Conservation (phyloP, 768 basidiomycete genomes). For the Naganishia vishniacii region DNA sequence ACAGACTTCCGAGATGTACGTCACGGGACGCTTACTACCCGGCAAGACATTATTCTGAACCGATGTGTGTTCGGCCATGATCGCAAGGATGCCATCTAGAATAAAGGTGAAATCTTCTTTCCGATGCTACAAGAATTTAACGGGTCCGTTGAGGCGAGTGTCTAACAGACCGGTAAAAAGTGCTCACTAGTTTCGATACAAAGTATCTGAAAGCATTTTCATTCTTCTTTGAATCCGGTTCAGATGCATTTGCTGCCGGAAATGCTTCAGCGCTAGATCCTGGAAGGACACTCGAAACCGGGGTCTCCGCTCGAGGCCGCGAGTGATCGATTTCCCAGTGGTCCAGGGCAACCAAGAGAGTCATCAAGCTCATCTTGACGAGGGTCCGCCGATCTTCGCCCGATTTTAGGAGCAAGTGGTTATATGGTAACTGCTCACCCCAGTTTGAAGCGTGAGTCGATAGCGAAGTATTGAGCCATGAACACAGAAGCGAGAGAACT, state of each 20-base stretch:
- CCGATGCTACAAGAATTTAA: slow-evolving; percentile 77
- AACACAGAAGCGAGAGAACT: slow-evolving; percentile 87
- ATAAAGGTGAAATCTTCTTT: slow-evolving; percentile 82
- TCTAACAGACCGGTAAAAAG: slow-evolving; percentile 21
- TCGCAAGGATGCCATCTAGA: slow-evolving; percentile 60
- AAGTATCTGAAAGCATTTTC: slow-evolving; percentile 86
- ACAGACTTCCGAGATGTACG: slow-evolving; percentile 78
- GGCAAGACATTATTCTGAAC: slow-evolving; percentile 70
- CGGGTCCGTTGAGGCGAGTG: too few relatives aligned
- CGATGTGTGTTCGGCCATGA: slow-evolving; percentile 61
- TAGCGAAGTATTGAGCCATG: slow-evolving; percentile 77
- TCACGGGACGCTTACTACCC: slow-evolving; percentile 74
- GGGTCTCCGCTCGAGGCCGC: slow-evolving; percentile 3
- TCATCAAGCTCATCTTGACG: slow-evolving; percentile 69
- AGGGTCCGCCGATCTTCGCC: slow-evolving; percentile 71
- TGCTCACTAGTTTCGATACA: slow-evolving; percentile 76
- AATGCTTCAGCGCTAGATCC: slow-evolving; percentile 21
- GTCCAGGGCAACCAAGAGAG: slow-evolving; percentile 55
- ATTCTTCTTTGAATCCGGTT: slow-evolving; percentile 32
- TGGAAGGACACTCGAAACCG: background rate
- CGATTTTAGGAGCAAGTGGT: slow-evolving; percentile 79
- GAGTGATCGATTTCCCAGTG: slow-evolving; percentile 29
- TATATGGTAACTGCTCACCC: slow-evolving; percentile 67
- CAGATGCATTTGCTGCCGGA: background rate
- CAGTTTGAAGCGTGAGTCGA: slow-evolving; percentile 31